Evolutionary conservation across 2,329 filamentous ascomycete genomes (phyloP), one percentile per base, ranked within the genome.

Genomic region (Trichoderma koningiopsis): DNA sequence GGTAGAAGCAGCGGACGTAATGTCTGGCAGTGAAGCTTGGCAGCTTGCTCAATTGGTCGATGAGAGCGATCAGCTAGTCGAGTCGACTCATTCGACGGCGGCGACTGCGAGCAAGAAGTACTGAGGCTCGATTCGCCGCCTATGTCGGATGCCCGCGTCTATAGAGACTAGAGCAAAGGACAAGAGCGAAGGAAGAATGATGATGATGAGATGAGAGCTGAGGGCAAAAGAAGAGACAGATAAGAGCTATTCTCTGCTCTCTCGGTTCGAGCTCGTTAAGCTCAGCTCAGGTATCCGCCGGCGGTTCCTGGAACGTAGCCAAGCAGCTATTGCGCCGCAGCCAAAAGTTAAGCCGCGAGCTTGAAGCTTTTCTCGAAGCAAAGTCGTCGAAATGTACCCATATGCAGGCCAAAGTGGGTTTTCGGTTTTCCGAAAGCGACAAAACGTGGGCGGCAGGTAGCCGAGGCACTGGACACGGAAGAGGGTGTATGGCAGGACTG

Each of bases 1-100:
- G 7, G 86, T 87, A 88, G 86, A 80, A 81, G 80, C 76, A 73
- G 72, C 72, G 69, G 71, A 72, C 68, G 73, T 22, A 29, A 6
- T 73, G 73, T 74, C 73, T 74, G 22, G 53, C 47, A 19, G 31
- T 60, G 14, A 61, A 68, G 53, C 60, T 66, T 53, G 33, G 55
- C 22, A 37, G 61, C 65, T 63, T 43, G 64, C 70, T 77, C 78
- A 80, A 80, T 81, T 79, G 78, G 68, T 55, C 73, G 65, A 62
- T 69, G 65, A 49, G 29, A 37, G 60, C 69, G 74, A 70, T 70
- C 73, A 70, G 68, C 68, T 72, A 70, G 68, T 68, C 68, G 71
- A 69, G 71, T 71, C 69, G 68, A 72, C 62, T 73, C 72, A 75
- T 74, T 72, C 74, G 76, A 78, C 72, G 71, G 72, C 69, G 72